Evolutionary conservation across 805 yeast genomes (phyloP).

Genomic region (Saccharomycopsis malanga): DNA sequence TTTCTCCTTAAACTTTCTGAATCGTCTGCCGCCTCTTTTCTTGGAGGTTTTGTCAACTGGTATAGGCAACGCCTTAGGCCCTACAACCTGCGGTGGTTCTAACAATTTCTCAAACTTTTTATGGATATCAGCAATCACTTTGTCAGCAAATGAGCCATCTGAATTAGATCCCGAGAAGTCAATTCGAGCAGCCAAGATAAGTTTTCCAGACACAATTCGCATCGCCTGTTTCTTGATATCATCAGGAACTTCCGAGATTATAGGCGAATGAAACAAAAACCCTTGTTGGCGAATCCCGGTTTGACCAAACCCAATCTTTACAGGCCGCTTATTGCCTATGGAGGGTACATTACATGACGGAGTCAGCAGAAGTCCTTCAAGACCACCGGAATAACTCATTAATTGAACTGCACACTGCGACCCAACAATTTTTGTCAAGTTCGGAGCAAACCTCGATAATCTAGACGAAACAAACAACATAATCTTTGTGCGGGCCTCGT

Average conservation of each 20-base stretch:
- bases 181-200: constrained; percentile 74
- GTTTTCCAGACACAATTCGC: constrained; percentile 72
- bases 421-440: constrained; percentile 65
- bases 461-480: constrained; percentile 49
- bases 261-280: constrained; percentile 43
- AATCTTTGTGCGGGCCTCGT: constrained; percentile 37
- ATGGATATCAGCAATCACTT: constrained; percentile 54
- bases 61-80: constrained; percentile 56
- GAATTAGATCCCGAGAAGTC: constrained; percentile 46
- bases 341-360: constrained; percentile 85
- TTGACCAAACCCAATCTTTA: constrained; percentile 35
- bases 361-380: constrained; percentile 53
- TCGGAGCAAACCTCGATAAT: constrained; percentile 66
- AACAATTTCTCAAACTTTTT: constrained; percentile 62
- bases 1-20: constrained; percentile 74
- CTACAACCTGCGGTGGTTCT: constrained; percentile 65
- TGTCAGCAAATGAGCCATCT: constrained; percentile 49
- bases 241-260: constrained; percentile 54
- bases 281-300: constrained; percentile 58
- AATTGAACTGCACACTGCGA: constrained; percentile 67
- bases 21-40: constrained; percentile 78
- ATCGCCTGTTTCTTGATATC: constrained; percentile 61
- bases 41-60: constrained; percentile 74
- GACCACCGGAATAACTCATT: constrained; percentile 61
- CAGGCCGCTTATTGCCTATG: constrained; percentile 49